These are phyloP conservation scores for Anisodus acutangulus DNA, from an alignment of 257 asterid genomes.

Conservation along the genomic window DNA sequence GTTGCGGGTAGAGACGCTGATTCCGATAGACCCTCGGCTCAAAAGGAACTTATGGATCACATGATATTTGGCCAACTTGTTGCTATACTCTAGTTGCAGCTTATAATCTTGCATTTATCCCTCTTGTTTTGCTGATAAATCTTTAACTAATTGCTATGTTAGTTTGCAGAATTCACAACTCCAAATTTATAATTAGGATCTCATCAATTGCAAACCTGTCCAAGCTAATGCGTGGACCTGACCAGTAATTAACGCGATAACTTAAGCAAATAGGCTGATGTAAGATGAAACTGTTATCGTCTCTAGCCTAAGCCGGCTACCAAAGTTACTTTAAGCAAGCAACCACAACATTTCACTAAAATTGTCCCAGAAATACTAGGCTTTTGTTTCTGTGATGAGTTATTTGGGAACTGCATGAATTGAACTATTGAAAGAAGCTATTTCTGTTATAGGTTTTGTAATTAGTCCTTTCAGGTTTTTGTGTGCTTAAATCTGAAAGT, in stretches of 20 bases:
- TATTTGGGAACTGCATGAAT: background rate
- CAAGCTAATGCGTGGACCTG: background rate
- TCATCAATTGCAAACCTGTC: background rate
- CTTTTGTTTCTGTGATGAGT: background rate
- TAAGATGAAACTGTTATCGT: background rate
- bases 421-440: background rate
- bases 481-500: background rate
- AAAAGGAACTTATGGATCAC: background rate
- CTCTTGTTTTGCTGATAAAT: conserved; percentile 1
- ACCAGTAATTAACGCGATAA: background rate
- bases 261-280: background rate
- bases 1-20: no score
- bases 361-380: background rate
- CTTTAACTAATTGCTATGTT: background rate
- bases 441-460: background rate
- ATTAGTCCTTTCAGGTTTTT: background rate
- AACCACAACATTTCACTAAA: background rate
- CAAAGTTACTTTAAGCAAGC: background rate
- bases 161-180: background rate
- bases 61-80: background rate
- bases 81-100: background rate
- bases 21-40: no score
- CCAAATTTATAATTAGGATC: conserved; percentile 20
- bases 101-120: background rate
- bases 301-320: background rate